Evolutionary conservation across 495 filamentous ascomycete species (phyloP).

Genomic region (Annulohypoxylon moriforme): DNA sequence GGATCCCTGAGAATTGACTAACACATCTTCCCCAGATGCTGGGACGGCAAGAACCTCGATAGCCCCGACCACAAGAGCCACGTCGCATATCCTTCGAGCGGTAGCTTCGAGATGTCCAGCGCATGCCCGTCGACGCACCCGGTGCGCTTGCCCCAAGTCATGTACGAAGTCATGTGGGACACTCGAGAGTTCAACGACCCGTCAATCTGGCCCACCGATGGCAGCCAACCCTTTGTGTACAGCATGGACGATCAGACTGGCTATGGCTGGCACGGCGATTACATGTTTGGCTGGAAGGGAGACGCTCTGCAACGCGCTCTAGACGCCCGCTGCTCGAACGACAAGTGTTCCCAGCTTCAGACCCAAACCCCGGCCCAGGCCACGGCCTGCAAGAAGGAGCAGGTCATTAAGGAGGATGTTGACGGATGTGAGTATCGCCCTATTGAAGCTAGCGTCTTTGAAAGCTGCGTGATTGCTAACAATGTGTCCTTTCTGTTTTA

Average conservation of each 20-base stretch:
- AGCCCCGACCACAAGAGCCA: conserved; percentile 61
- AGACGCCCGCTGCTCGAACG: conserved; percentile 52
- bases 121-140: conserved; percentile 56
- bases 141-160: conserved; percentile 52
- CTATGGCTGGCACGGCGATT: conserved; percentile 58
- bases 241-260: conserved; percentile 49
- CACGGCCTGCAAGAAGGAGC: conserved; percentile 54
- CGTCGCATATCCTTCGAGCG: conserved; percentile 42
- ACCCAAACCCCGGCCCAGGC: conserved; percentile 52
- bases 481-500: not conserved
- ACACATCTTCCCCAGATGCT: conserved; percentile 44
- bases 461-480: conserved; percentile 22
- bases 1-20: conserved; percentile 16
- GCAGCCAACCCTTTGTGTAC: conserved; percentile 51
- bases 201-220: conserved; percentile 53
- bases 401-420: conserved; percentile 52
- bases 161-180: conserved; percentile 61
- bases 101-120: conserved; percentile 46
- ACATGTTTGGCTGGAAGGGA: conserved; percentile 59
- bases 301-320: conserved; percentile 56
- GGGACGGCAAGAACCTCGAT: conserved; percentile 63
- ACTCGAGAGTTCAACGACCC: conserved; percentile 50
- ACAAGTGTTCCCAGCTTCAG: conserved; percentile 45
- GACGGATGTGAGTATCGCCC: conserved; percentile 51
- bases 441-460: not conserved